Base-by-base conservation (phyloP, 2,329 filamentous ascomycete genomes). In the Rhynchosporium graminicola region DNA sequence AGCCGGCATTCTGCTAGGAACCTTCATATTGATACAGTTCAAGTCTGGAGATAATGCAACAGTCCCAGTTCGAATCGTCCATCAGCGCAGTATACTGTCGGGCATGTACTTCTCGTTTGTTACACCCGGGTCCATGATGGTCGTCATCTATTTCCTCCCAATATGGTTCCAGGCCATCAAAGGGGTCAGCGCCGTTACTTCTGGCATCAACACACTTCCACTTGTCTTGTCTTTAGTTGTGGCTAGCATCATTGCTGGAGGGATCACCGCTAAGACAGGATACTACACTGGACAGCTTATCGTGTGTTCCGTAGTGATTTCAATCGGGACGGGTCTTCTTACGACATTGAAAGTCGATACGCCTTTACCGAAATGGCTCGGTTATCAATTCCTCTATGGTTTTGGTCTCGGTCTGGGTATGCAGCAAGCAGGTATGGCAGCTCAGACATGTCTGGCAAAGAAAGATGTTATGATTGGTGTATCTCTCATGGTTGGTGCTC, bases 121-220 rank as follows among this genome's bases (percentile, higher is more conserved):
- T 52, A 68, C 77, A 36, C 54, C 66, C 2, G 67, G 66, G 20
- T 54, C 68, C 3, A 73, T 71, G 65, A 77, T 73, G 60, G 42
- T 85, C 60, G 84, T 87, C 60, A 77, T 76, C 63, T 78, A 80
- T 38, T 77, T 77, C 48, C 74, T 80, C 46, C 77, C 82, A 42
- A 75, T 80, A 58, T 81, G 77, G 74, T 80, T 81, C 68, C 79
- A 82, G 65, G 78, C 77, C 4, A 76, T 80, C 63, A 76, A 77
- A 58, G 75, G 74, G 4, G 74, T 77, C 12, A 74, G 75, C 3
- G 67, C 69, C 10, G 68, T 76, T 77, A 79, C 71, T 36, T 73
- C 74, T 26, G 73, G 76, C 33, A 71, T 77, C 61, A 58, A 73
- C 26, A 74, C 72, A 2, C 63, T 77, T 7, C 76, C 76, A 1